phyloP scores from a whole-genome alignment of 345 rosid species.

The Salix koriyanagi region DNA sequence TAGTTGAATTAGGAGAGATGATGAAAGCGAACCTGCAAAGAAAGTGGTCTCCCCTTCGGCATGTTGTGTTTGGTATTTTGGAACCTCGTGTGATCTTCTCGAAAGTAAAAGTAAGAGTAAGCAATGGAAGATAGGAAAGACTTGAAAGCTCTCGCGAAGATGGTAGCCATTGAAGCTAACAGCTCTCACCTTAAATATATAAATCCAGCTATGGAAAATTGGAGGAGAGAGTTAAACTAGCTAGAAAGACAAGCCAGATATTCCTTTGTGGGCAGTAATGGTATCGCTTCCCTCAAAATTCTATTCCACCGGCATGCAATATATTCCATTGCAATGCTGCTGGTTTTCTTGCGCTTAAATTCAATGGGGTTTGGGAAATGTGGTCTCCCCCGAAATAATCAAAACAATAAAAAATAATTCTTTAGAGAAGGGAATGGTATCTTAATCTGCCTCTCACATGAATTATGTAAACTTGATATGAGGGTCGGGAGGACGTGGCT shows the following conservation, averaged over 20 bases:
- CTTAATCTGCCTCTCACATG: constrained; percentile 4
- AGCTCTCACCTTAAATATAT: constrained; percentile 27
- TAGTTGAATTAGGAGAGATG: background rate
- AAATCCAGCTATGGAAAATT: constrained; percentile 4
- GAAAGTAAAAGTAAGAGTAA: constrained; percentile 54
- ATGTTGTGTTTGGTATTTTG: constrained; percentile 38
- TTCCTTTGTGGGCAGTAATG: constrained; percentile 27
- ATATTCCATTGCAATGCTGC: constrained; percentile 38
- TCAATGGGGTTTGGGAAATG: constrained; percentile 5
- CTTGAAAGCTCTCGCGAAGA: constrained; percentile 42
- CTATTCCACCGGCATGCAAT: constrained; percentile 28
- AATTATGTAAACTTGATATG: constrained; percentile 16
- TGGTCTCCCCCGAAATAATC: background rate
- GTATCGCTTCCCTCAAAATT: constrained; percentile 45
- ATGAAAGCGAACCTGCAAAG: constrained; percentile 67
- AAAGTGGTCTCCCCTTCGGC: constrained; percentile 74
- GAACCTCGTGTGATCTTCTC: constrained; percentile 19
- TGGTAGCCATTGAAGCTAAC: constrained; percentile 32
- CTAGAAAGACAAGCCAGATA: constrained; percentile 32
- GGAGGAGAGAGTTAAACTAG: background rate
- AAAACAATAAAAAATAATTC: background rate
- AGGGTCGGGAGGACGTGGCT: constrained; percentile 31
- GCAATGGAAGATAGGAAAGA: constrained; percentile 53
- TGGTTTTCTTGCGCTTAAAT: constrained; percentile 24
- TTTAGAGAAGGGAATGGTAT: constrained; percentile 37